These are phyloP conservation scores for Mortierella sp. DNA, from an alignment of 371 early-diverging fungal species.

Conservation along the genomic window DNA sequence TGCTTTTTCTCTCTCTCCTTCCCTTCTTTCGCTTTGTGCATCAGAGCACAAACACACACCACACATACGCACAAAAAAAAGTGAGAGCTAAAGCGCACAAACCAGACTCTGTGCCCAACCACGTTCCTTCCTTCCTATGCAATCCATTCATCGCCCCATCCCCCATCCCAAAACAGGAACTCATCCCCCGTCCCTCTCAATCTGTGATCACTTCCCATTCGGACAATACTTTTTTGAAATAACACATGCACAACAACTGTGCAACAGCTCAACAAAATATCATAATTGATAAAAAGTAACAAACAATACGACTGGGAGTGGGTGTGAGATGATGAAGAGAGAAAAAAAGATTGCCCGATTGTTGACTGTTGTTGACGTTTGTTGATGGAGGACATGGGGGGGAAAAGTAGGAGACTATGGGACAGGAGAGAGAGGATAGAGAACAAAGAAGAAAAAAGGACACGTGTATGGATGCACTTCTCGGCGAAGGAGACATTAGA, in stretches of 20 bases:
- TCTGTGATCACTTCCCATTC: background rate
- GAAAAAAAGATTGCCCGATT: background rate
- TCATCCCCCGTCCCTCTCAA: background rate
- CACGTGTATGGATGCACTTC: background rate
- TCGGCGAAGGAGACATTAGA: background rate
- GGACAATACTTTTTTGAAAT: constrained; percentile 7
- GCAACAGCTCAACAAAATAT: constrained; percentile 1
- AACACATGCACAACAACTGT: constrained; percentile 6
- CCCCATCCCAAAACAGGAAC: background rate
- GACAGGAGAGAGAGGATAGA: background rate
- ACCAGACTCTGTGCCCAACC: constrained; percentile 18
- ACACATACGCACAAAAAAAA: background rate
- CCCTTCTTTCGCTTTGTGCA: background rate
- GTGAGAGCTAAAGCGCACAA: constrained; percentile 10
- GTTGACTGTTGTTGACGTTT: no score
- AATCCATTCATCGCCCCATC: background rate
- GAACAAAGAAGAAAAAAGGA: background rate
- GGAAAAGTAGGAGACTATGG: background rate
- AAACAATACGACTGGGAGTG: background rate
- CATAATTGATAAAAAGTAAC: no score
- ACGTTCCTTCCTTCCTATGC: background rate
- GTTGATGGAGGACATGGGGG: background rate
- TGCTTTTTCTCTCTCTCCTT: background rate
- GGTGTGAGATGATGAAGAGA: background rate
- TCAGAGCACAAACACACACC: constrained; percentile 2